These are phyloP conservation scores for Scleroderma bovista DNA, from an alignment of 768 basidiomycete genomes.

Conservation along the genomic window DNA sequence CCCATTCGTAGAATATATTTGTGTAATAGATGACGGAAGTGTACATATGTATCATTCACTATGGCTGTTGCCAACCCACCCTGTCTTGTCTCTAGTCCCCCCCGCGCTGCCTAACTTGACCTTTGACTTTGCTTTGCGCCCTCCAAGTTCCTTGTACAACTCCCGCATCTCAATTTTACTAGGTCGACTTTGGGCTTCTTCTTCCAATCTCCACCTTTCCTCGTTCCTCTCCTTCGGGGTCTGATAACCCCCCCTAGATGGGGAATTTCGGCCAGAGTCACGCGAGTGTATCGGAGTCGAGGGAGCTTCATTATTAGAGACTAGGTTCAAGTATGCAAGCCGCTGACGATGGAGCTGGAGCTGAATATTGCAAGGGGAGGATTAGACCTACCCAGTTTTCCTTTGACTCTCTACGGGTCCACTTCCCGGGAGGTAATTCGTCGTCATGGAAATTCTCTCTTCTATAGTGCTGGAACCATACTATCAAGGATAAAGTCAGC, in stretches of 20 bases:
- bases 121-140: conserved; percentile 74
- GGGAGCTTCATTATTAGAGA: conserved; percentile 37
- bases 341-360: conserved; percentile 39
- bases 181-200: conserved; percentile 44
- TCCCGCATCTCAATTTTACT: conserved; percentile 84
- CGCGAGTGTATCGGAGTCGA: conserved; percentile 32
- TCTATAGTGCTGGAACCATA: conserved; percentile 92
- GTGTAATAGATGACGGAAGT: not conserved
- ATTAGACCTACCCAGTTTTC: conserved; percentile 66
- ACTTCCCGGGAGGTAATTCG: conserved; percentile 74
- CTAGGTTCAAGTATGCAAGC: conserved; percentile 37
- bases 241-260: conserved; percentile 55
- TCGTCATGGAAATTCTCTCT: conserved; percentile 84
- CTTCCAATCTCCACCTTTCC: conserved; percentile 61
- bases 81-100: conserved; percentile 69
- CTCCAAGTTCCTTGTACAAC: conserved; percentile 87
- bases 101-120: conserved; percentile 63
- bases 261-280: conserved; percentile 47
- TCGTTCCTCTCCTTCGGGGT: conserved; percentile 77
- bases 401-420: conserved; percentile 93
- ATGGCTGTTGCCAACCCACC: conserved; percentile 49
- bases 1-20: not conserved
- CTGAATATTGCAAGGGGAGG: conserved; percentile 12
- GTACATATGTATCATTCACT: conserved; percentile 16
- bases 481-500: conserved; percentile 34